A percentile compares a stretch with the other conserved stretches of the same genome.
phyloP scores from a whole-genome alignment of 306 rosid species.

The Senna siamea region DNA sequence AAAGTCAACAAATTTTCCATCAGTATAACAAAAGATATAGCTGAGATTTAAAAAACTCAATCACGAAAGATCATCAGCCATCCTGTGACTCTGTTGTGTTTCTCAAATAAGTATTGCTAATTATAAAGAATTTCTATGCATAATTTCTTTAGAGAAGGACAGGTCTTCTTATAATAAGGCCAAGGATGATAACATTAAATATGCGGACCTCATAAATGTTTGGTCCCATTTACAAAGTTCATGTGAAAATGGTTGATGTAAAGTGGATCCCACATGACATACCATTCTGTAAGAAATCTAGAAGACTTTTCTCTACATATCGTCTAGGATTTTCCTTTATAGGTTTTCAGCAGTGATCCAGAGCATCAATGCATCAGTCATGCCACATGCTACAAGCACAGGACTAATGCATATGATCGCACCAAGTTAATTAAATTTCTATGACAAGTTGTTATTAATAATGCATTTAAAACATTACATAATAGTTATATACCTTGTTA shows the following conservation, averaged over 20 bases:
- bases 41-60: slow-evolving; percentile 23
- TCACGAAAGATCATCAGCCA: not conserved
- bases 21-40: not conserved
- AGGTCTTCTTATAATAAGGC: not conserved
- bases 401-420: slow-evolving; percentile 22
- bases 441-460: slow-evolving; percentile 5
- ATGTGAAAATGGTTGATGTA: not conserved
- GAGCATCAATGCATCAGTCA: no score
- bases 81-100: not conserved
- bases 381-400: no score
- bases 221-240: not conserved
- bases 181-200: slow-evolving; percentile 9
- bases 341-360: slow-evolving; percentile 9
- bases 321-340: slow-evolving; percentile 10
- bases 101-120: not conserved
- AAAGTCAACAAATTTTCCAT: not conserved
- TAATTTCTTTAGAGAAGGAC: not conserved
- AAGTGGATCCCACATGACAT: not conserved
- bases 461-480: slow-evolving; percentile 26
- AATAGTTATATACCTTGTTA: slow-evolving; percentile 64
- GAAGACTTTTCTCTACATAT: no score
- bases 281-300: not conserved
- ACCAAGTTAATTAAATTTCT: slow-evolving; percentile 18
- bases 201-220: not conserved
- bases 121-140: not conserved